Evolutionary conservation across 1,139 yeast genomes (phyloP).

Genomic region (Suhomyces wounanorum): DNA sequence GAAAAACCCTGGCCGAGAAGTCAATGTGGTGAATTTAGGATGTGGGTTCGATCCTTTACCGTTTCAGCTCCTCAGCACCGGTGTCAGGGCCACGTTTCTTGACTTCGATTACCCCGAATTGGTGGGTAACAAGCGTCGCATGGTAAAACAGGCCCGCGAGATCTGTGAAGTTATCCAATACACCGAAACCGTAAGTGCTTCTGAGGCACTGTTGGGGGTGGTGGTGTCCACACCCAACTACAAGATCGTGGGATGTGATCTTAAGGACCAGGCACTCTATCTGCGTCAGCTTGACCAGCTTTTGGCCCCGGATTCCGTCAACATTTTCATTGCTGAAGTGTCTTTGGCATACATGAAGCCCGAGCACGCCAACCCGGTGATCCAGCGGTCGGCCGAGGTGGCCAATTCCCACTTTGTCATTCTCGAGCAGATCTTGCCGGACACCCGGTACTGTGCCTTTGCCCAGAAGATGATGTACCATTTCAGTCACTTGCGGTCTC

Average conservation of each 20-base stretch:
- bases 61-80: constrained; percentile 48
- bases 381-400: constrained; percentile 45
- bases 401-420: constrained; percentile 62
- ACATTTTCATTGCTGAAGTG: constrained; percentile 77
- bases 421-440: constrained; percentile 73
- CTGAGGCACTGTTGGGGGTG: constrained; percentile 22
- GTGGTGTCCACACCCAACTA: constrained; percentile 50
- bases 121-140: constrained; percentile 51
- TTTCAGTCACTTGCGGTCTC: constrained; percentile 66
- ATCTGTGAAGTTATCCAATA: constrained; percentile 50
- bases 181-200: constrained; percentile 5
- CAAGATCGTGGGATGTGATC: constrained; percentile 69
- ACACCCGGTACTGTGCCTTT: constrained; percentile 64
- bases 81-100: constrained; percentile 46
- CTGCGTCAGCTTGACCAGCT: constrained; percentile 32
- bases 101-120: constrained; percentile 81
- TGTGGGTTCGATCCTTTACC: constrained; percentile 85
- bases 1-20: constrained; percentile 21
- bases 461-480: constrained; percentile 76
- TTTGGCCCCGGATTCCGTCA: constrained; percentile 34
- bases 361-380: constrained; percentile 64
- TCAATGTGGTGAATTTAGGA: constrained; percentile 66
- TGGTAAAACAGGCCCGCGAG: constrained; percentile 53
- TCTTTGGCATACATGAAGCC: constrained; percentile 81
- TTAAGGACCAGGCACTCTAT: constrained; percentile 52